Evolutionary conservation across 1,284 basidiomycete species (phyloP).

Genomic region (Dichomitus squalens): DNA sequence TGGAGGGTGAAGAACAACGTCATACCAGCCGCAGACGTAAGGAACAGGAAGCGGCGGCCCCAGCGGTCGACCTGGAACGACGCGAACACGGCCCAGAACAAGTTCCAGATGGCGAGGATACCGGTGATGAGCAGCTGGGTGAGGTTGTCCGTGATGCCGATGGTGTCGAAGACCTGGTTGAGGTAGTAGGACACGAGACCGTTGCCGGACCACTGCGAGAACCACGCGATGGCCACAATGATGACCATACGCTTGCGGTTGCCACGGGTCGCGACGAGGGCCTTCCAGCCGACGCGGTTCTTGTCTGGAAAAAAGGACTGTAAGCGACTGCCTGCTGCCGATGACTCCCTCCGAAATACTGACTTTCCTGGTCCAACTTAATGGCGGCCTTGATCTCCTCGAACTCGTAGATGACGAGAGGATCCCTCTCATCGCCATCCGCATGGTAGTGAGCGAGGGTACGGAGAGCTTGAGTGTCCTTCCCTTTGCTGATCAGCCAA

Average conservation of each 20-base stretch:
- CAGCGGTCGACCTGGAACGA: constrained; percentile 59
- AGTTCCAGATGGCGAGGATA: constrained; percentile 72
- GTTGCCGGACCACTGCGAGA: constrained; percentile 78
- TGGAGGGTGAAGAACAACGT: constrained; percentile 68
- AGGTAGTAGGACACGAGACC: constrained; percentile 79
- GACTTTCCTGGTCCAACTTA: constrained; percentile 56
- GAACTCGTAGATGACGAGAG: constrained; percentile 73
- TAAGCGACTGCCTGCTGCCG: background rate
- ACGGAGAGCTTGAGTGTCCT: constrained; percentile 58
- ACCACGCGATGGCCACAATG: constrained; percentile 70
- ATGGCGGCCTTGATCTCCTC: constrained; percentile 79
- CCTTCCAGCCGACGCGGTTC: constrained; percentile 58
- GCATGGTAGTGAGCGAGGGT: constrained; percentile 77
- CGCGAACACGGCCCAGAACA: constrained; percentile 61
- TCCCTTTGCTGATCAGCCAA: constrained; percentile 69
- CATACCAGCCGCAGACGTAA: constrained; percentile 70
- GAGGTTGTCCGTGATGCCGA: constrained; percentile 66
- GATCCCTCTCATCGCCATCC: constrained; percentile 68
- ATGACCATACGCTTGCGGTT: constrained; percentile 72
- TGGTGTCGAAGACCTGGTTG: constrained; percentile 67
- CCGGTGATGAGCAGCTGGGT: constrained; percentile 49
- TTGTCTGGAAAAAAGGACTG: constrained; percentile 14
- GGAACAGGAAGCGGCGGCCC: constrained; percentile 67
- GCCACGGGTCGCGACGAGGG: constrained; percentile 58
- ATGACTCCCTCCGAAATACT: constrained; percentile 1